Base-by-base conservation (phyloP, 768 basidiomycete genomes). In the Serendipita vermifera region DNA sequence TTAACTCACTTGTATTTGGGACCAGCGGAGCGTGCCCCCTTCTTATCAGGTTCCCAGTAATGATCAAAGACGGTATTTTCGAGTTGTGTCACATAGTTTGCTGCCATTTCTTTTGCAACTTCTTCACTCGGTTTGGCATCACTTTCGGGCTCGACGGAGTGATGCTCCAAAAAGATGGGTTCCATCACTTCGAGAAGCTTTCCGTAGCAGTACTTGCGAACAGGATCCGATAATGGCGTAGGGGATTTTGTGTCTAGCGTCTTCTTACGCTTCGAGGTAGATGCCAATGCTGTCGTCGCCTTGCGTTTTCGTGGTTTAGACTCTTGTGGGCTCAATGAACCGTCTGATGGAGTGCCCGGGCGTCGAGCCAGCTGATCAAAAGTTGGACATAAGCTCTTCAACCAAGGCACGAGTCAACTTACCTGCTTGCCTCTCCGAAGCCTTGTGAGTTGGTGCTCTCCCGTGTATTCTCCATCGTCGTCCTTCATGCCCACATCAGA, bases 41-140 rank as follows among this genome's bases (percentile, higher is more conserved):
- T 66, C 68, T 84, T 87, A 70, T 91, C 90, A 17, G 75, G 76
- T 62, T 94, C 90, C 61, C 77, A 73, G 64, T 85, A 87, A 38
- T 77, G 76, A 39, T 85, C 84, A 66, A 80, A 91, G 24, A 91
- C 69, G 64, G 78, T 83, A 62, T 74, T 72, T 69, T 94, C 90
- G 62, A 93, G 77, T 54, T 83, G 81, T 54, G 71, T 69, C 57
- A 87, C 77, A 69, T 84, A 89, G 39, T 69, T 69, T 57, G 77
- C 79, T 32, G 85, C 81, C 33, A 73, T 75, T 20, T 75, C 72
- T 59, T 81, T 43, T 40, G 38, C 59, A 26, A 63, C 66, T 55
- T 15, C 64, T 60, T 35, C 56, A 24, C 60, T 55, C 59, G 66
- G 59, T 60, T 66, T 60, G n/a, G 68, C 66, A n/a, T 65, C 65